Evolutionary conservation across 73 alveolate species (phyloP).

Genomic region (Paraurostyla sp.): DNA sequence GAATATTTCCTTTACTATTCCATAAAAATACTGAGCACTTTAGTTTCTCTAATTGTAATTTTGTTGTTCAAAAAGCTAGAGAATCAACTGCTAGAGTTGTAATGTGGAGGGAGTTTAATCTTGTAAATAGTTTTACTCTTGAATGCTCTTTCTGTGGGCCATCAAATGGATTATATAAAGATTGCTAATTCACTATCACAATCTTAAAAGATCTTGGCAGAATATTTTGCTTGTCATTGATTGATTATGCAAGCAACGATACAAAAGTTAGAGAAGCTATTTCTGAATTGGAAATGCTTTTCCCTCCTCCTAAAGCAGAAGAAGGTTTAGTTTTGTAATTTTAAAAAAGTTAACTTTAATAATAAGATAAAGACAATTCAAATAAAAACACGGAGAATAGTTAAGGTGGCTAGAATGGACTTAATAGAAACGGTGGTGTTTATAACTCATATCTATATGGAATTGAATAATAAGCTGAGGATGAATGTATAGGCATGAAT

Average conservation of each 20-base stretch:
- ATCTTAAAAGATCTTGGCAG: constrained; percentile 56
- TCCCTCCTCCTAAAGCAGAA: constrained; percentile 27
- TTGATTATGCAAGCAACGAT: constrained; percentile 41
- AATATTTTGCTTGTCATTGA: constrained; percentile 29
- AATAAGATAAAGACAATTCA: neutral
- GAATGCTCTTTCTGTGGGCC: constrained; percentile 78
- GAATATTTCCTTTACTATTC: constrained; percentile 65
- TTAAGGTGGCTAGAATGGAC: neutral
- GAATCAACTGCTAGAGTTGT: constrained; percentile 63
- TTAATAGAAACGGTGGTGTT: neutral
- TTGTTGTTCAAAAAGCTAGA: constrained; percentile 45
- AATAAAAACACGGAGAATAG: neutral
- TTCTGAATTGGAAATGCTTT: constrained; percentile 10
- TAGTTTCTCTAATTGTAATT: constrained; percentile 47
- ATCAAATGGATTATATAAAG: constrained; percentile 58
- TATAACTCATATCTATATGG: neutral
- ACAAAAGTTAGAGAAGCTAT: constrained; percentile 35
- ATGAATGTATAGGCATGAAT: neutral
- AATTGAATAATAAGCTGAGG: neutral
- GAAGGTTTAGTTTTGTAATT: constrained; percentile 13
- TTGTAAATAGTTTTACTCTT: constrained; percentile 51
- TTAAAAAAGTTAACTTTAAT: neutral
- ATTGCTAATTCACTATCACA: constrained; percentile 71
- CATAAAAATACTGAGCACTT: constrained; percentile 48
- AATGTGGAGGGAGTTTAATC: constrained; percentile 65